Percentiles rank a stretch among this genome's conserved stretches.
Evolutionary conservation across 202 grass and related monocot species (phyloP).

Genomic region (Schoenoplectus tabernaemontani): DNA sequence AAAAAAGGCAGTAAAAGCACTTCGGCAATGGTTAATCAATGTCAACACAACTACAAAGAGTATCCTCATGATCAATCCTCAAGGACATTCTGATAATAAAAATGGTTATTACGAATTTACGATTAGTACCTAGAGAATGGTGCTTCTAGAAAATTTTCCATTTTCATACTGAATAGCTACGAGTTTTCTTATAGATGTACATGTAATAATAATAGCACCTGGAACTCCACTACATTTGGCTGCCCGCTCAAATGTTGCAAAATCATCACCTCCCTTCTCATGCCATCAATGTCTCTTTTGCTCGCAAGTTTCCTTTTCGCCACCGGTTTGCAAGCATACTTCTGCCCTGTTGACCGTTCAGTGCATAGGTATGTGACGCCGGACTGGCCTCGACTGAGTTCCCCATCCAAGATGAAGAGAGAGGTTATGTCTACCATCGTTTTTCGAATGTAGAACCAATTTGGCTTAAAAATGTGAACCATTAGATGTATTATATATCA

Average conservation of each 20-base stretch:
- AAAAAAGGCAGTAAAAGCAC: neutral
- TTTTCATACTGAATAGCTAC: neutral
- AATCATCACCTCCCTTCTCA: constrained; percentile 81
- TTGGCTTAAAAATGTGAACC: neutral
- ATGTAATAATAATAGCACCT: neutral
- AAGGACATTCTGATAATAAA: no score
- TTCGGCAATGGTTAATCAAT: no score
- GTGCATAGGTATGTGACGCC: constrained; percentile 85
- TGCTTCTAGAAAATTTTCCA: no score
- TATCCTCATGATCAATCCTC: no score
- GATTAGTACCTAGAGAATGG: no score
- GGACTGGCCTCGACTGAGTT: constrained; percentile 73
- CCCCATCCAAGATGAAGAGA: constrained; percentile 40
- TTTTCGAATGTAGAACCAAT: constrained; percentile 34
- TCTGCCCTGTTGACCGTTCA: constrained; percentile 33
- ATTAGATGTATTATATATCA: no score
- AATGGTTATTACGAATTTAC: no score
- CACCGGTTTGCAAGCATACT: constrained; percentile 84
- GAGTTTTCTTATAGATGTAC: neutral
- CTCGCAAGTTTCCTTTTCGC: constrained; percentile 67
- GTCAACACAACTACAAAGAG: no score
- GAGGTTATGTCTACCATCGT: constrained; percentile 43
- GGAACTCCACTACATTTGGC: constrained; percentile 78
- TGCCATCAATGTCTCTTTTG: constrained; percentile 50
- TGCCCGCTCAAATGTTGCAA: constrained; percentile 87